Conservation (phyloP, 176 grass and related monocot species). For the Raddia guianensis region DNA sequence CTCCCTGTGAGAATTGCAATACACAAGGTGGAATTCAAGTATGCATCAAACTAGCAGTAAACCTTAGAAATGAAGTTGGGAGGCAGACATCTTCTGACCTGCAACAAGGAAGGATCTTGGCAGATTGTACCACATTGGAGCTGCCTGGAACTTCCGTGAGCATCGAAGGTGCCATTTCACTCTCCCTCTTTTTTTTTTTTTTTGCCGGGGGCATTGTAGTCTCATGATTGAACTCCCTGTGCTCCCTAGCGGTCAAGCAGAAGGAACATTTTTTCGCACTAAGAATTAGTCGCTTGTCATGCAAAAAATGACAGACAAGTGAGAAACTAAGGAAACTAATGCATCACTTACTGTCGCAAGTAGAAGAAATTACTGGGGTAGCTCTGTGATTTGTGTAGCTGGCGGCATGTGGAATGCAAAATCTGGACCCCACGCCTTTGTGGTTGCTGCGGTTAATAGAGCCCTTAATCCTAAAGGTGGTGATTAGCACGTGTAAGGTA, state of each 20-base stretch:
- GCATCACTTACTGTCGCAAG: not conserved
- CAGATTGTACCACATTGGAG: not conserved
- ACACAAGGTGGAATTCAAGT: not conserved
- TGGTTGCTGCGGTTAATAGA: too few relatives aligned
- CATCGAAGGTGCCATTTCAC: too few relatives aligned
- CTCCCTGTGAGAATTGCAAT: not conserved
- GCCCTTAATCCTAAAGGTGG: not conserved
- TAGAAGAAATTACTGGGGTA: not conserved
- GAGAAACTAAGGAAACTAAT: too few relatives aligned
- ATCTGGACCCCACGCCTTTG: not conserved
- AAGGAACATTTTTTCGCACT: not conserved
- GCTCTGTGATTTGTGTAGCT: not conserved
- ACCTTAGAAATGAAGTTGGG: too few relatives aligned
- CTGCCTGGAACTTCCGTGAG: not conserved
- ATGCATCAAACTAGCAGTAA: too few relatives aligned
- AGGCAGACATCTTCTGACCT: not conserved
- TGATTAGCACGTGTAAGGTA: not conserved
- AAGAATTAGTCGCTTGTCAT: not conserved
- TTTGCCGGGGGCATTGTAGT: too few relatives aligned
- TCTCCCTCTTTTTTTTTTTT: too few relatives aligned
- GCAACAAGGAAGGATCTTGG: slow-evolving; percentile 20
- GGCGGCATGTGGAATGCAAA: slow-evolving; percentile 3
- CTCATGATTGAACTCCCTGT: not conserved
- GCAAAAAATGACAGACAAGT: too few relatives aligned
- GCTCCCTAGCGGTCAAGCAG: not conserved